phyloP scores from a whole-genome alignment of 1,284 basidiomycete species.

The Xerocomus nothofagi region DNA sequence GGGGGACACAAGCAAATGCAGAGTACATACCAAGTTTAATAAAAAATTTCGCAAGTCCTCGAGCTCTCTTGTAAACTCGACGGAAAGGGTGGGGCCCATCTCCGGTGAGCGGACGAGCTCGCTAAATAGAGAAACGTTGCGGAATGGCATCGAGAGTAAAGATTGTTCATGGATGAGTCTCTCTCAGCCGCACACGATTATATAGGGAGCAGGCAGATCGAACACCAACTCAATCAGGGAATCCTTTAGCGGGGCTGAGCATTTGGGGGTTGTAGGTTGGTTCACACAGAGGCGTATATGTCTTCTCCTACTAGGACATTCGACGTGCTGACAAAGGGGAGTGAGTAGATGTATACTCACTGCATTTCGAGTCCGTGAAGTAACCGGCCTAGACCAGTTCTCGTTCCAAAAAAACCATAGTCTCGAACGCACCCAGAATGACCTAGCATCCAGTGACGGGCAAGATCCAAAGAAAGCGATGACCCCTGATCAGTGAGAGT shows the following conservation, averaged over 20 bases:
- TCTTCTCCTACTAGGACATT: neutral
- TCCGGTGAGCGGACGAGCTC: slow-evolving; percentile 1
- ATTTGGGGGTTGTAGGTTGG: neutral
- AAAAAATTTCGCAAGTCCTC: slow-evolving; percentile 24
- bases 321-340: neutral
- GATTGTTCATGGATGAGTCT: neutral
- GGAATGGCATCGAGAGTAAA: slow-evolving; percentile 14
- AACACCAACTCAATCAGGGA: neutral
- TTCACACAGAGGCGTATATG: neutral
- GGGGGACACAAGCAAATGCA: neutral
- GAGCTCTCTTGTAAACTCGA: slow-evolving; percentile 25
- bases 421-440: slow-evolving; percentile 9
- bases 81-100: slow-evolving; percentile 3
- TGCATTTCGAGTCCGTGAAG: neutral
- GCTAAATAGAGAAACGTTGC: neutral
- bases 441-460: neutral
- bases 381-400: slow-evolving; percentile 13
- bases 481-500: neutral
- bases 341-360: neutral
- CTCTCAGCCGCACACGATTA: slow-evolving; percentile 2
- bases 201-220: slow-evolving; percentile 7
- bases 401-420: neutral
- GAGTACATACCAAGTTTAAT: slow-evolving; percentile 23
- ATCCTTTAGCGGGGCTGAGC: neutral
- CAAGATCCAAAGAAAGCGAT: neutral